phyloP scores from a whole-genome alignment of 2,329 filamentous ascomycete genomes.

The Fusarium burgessii region DNA sequence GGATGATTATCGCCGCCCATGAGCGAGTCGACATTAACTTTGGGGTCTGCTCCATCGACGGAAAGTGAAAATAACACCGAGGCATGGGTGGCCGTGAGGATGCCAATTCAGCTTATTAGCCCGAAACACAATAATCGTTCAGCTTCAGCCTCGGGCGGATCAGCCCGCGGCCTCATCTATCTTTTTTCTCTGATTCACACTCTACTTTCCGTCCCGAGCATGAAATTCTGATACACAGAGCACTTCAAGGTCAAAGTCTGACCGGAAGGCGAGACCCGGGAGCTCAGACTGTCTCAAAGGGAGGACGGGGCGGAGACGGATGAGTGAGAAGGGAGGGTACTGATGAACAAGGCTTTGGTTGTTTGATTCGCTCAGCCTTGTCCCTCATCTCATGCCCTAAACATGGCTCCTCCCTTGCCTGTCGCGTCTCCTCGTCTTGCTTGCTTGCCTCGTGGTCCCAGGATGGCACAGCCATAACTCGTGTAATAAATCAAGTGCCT shows the following conservation, averaged over 20 bases:
- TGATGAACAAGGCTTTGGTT: slow-evolving; percentile 37
- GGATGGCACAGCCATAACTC: slow-evolving; percentile 37
- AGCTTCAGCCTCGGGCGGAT: slow-evolving; percentile 40
- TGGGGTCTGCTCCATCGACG: slow-evolving; percentile 14
- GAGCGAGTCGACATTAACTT: slow-evolving; percentile 31
- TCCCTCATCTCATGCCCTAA: slow-evolving; percentile 27
- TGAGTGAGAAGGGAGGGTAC: slow-evolving; percentile 31
- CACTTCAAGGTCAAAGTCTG: slow-evolving; percentile 35
- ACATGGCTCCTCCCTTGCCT: slow-evolving; percentile 31
- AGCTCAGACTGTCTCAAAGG: slow-evolving; percentile 34
- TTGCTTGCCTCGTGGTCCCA: slow-evolving; percentile 42
- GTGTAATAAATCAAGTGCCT: slow-evolving; percentile 26
- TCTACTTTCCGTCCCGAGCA: slow-evolving; percentile 16
- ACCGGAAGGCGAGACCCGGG: slow-evolving; percentile 37
- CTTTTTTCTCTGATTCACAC: slow-evolving; percentile 2
- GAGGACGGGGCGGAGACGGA: slow-evolving; percentile 27
- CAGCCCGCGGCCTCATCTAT: slow-evolving; percentile 26
- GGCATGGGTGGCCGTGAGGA: slow-evolving; percentile 28
- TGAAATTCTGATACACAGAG: slow-evolving; percentile 29
- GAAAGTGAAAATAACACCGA: slow-evolving; percentile 29
- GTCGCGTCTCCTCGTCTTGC: slow-evolving; percentile 36
- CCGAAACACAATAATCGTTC: slow-evolving; percentile 32
- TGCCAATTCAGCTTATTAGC: slow-evolving; percentile 35
- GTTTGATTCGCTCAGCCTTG: slow-evolving; percentile 46
- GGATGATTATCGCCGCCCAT: slow-evolving; percentile 30